Percentiles rank a stretch among this genome's conserved stretches.
phyloP scores from a whole-genome alignment of 441 rosid species.

The Erodium moschatum region DNA sequence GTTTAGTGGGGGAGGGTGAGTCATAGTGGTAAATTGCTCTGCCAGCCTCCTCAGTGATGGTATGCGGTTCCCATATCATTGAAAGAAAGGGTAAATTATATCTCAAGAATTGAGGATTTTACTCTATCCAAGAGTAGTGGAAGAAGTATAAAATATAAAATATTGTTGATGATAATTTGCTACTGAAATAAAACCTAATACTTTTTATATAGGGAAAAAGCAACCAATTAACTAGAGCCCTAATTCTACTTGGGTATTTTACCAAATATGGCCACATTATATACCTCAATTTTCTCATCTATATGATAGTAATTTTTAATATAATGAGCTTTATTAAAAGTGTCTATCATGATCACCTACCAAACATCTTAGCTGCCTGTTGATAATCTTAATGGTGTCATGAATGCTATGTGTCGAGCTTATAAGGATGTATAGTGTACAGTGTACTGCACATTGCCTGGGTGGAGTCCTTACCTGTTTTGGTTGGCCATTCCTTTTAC shows the following conservation, averaged over 20 bases:
- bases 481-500: constrained; percentile 18
- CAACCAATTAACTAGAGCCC: no score
- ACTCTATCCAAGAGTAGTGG: background rate
- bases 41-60: background rate
- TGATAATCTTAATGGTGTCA: background rate
- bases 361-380: no score
- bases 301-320: background rate
- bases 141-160: no score
- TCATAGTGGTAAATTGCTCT: background rate
- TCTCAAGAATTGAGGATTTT: background rate
- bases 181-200: no score
- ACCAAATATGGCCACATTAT: background rate
- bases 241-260: background rate
- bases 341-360: background rate
- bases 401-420: background rate
- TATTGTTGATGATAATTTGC: no score
- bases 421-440: background rate
- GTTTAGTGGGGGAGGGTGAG: background rate
- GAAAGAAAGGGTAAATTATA: background rate
- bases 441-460: constrained; percentile 1
- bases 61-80: background rate
- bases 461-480: background rate
- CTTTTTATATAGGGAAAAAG: no score
- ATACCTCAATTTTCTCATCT: background rate
- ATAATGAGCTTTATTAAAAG: background rate